These are phyloP conservation scores for Thalia dealbata DNA, from an alignment of 176 grass and related monocot genomes.

Conservation along the genomic window DNA sequence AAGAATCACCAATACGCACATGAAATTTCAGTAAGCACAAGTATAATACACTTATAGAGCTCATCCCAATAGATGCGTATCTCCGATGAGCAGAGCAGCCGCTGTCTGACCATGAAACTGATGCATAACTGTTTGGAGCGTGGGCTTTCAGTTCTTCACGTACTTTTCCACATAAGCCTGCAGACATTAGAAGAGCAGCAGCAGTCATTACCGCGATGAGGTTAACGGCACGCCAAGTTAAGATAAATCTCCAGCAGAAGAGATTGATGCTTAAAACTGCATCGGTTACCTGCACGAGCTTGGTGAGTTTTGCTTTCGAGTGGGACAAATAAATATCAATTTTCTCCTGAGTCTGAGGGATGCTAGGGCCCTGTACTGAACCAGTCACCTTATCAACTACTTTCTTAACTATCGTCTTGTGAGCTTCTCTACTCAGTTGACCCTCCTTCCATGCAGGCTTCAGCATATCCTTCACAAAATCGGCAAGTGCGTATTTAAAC, in stretches of 20 bases:
- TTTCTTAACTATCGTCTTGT: conserved; percentile 97
- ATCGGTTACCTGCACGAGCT: conserved; percentile 74
- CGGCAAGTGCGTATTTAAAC: conserved; percentile 75
- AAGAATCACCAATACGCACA: not conserved
- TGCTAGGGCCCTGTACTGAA: conserved; percentile 42
- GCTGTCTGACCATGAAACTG: not conserved
- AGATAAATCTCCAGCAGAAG: not conserved
- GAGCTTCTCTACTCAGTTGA: conserved; percentile 71
- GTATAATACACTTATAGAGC: too few species aligned
- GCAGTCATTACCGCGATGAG: conserved; percentile 1
- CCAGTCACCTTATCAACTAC: conserved; percentile 86
- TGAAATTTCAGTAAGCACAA: not conserved
- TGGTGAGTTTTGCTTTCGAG: conserved; percentile 67
- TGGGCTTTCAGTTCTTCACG: conserved; percentile 31
- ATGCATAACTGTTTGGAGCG: not conserved
- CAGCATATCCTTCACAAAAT: conserved; percentile 82
- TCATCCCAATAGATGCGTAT: too few species aligned
- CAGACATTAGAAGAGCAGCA: conserved; percentile 8
- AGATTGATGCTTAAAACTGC: not conserved
- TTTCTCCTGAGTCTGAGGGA: conserved; percentile 88
- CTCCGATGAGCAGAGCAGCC: too few species aligned
- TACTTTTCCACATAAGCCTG: conserved; percentile 94
- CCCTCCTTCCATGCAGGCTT: conserved; percentile 98
- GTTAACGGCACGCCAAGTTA: not conserved
- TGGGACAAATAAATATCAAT: conserved; percentile 72